Conservation (phyloP, 805 yeast genomes). For the Scheffersomyces ergatensis region DNA sequence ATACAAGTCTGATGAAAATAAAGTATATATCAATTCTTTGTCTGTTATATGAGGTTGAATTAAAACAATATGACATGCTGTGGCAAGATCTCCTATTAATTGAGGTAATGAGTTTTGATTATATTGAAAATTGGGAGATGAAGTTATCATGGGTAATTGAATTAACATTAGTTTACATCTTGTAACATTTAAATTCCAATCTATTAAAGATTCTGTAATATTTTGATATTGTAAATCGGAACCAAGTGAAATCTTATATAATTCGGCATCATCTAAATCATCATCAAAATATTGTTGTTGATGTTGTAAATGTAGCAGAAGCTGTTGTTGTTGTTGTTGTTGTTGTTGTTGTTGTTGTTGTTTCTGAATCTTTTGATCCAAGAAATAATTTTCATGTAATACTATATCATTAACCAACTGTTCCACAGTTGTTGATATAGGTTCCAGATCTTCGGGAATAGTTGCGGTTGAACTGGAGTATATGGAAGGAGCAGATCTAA, state of each 20-base stretch:
- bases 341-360: constrained; percentile 5
- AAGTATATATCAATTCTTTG: constrained; percentile 38
- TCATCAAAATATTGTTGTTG: constrained; percentile 5
- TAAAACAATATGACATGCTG: constrained; percentile 35
- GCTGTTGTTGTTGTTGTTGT: neutral
- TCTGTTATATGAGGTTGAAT: constrained; percentile 42
- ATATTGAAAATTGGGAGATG: constrained; percentile 35
- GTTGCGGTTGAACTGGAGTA: constrained; percentile 42
- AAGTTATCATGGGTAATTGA: constrained; percentile 35
- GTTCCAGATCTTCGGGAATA: constrained; percentile 44
- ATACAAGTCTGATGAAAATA: constrained; percentile 43
- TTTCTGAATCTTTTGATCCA: constrained; percentile 9
- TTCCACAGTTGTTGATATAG: constrained; percentile 40
- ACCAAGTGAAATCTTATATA: constrained; percentile 37
- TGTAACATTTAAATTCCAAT: constrained; percentile 53
- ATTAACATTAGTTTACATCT: constrained; percentile 45
- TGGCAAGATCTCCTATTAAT: constrained; percentile 41
- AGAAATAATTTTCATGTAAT: constrained; percentile 31
- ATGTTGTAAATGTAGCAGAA: too few relatives aligned
- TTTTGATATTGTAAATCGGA: constrained; percentile 38
- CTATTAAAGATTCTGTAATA: constrained; percentile 41
- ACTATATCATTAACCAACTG: constrained; percentile 42
- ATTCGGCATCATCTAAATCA: constrained; percentile 21
- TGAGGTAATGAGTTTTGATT: constrained; percentile 33
- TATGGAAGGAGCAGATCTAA: constrained; percentile 42